Percentiles rank a stretch among this genome's conserved stretches.
These are phyloP conservation scores for Penicillium sclerotigenum DNA, from an alignment of 2,329 filamentous ascomycete genomes.

Conservation along the genomic window DNA sequence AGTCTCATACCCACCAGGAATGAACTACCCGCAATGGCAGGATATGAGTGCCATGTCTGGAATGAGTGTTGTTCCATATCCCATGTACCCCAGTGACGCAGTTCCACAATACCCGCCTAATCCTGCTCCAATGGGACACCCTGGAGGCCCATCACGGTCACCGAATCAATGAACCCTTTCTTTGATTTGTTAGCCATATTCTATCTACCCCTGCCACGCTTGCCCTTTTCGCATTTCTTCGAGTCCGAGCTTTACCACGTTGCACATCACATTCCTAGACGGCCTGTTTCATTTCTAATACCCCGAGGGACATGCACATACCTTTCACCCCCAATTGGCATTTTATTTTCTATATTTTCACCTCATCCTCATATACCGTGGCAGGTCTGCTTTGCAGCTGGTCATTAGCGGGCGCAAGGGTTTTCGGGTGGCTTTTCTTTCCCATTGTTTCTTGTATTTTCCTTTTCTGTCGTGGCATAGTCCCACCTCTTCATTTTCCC, in stretches of 20 bases:
- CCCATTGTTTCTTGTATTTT: slow-evolving; percentile 2
- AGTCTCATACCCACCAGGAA: slow-evolving; percentile 31
- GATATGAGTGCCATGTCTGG: slow-evolving; percentile 29
- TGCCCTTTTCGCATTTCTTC: slow-evolving; percentile 1
- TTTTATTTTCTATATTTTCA: slow-evolving; percentile 14
- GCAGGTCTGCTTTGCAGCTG: slow-evolving; percentile 31
- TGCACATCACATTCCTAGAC: slow-evolving; percentile 24
- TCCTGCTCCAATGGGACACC: slow-evolving; percentile 33
- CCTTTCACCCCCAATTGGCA: slow-evolving; percentile 6
- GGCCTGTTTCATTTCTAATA: slow-evolving; percentile 29
- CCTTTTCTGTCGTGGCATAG: slow-evolving; percentile 20
- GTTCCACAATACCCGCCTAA: slow-evolving; percentile 27
- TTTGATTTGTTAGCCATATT: slow-evolving; percentile 1
- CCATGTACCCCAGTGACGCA: slow-evolving; percentile 31
- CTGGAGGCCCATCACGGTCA: slow-evolving; percentile 23
- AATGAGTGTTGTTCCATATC: slow-evolving; percentile 34
- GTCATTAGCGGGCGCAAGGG: slow-evolving; percentile 41
- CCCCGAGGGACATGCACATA: slow-evolving; percentile 20
- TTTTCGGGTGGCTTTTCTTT: slow-evolving; percentile 35
- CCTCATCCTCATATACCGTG: slow-evolving; percentile 26
- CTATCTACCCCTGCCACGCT: background rate
- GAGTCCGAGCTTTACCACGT: slow-evolving; percentile 16
- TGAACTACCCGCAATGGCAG: slow-evolving; percentile 33
- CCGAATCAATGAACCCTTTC: slow-evolving; percentile 20
- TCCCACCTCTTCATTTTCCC: slow-evolving; percentile 3